Conservation (phyloP, 1,284 basidiomycete genomes). For the Leccinum pallidistipes region DNA sequence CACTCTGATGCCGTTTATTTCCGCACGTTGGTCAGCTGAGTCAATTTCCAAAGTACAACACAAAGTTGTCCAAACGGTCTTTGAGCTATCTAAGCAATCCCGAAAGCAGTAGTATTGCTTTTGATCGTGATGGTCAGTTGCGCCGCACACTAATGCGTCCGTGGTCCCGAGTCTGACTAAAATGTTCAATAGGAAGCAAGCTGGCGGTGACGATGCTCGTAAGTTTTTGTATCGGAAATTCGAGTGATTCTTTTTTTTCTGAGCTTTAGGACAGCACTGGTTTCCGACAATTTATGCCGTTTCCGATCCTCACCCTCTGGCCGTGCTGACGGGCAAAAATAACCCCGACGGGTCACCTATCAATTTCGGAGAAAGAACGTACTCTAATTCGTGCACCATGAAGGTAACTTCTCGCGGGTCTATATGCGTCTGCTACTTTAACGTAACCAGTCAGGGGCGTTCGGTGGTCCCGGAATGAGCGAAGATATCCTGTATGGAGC, state of each 20-base stretch:
- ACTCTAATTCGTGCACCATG: conserved; percentile 74
- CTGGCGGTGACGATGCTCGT: conserved; percentile 67
- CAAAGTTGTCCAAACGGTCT: conserved; percentile 52
- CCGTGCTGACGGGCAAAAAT: conserved; percentile 58
- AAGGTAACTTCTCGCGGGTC: conserved; percentile 46
- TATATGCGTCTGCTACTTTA: neutral
- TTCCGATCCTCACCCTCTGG: conserved; percentile 65
- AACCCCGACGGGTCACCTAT: conserved; percentile 53
- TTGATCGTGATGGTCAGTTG: conserved; percentile 59
- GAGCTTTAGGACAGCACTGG: conserved; percentile 48
- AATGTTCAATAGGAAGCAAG: conserved; percentile 46
- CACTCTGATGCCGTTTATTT: conserved; percentile 3
- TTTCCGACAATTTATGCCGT: conserved; percentile 68
- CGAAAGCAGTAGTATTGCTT: conserved; percentile 63
- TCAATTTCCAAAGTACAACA: conserved; percentile 53
- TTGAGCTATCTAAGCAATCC: conserved; percentile 48
- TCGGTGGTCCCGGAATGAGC: conserved; percentile 58
- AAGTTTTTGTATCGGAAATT: conserved; percentile 21
- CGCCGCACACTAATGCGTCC: conserved; percentile 9
- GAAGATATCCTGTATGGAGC: conserved; percentile 60
- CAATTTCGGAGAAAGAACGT: conserved; percentile 48
- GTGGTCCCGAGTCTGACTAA: conserved; percentile 3
- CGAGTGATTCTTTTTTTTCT: neutral
- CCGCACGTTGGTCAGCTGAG: conserved; percentile 14
- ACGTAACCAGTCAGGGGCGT: conserved; percentile 64